Base-by-base conservation (phyloP, 345 rosid genomes). In the Limnanthes douglasii region DNA sequence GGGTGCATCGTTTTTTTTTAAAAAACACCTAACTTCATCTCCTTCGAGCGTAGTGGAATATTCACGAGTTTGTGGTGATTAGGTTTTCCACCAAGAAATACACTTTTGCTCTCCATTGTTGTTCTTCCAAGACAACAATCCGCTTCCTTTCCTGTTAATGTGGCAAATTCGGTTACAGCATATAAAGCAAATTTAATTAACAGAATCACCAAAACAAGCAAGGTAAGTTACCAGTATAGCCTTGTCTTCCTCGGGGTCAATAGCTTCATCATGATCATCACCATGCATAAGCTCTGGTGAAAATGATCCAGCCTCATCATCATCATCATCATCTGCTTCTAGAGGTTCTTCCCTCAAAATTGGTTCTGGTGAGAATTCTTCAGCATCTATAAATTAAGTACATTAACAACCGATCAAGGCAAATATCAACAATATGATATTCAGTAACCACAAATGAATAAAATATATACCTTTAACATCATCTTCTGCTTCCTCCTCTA, bases 211-310 rank as follows among this genome's bases (percentile, higher is more conserved):
- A 37, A 43, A 48, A 23, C 20, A 6, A 0, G 30, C 18, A 17
- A 6, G 8, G 12, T 15, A 18, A 48, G 12, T 48, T 75, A 86
- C 96, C 86, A 79, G 60, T 32, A 64, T 57, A 50, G 74, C 94
- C 56, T 60, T 69, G 48, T 83, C 95, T 65, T 83, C 97, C 48
- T 83, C 95, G 15, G 97, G 97, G 52, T 88, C 97, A 35, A 88
- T 54, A 14, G 97, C 97, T 37, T 72, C 95, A 55, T 83, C 93
- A 47, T 57, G 59, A 16, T 83, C 90, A 53, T 78, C 81, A 20
- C 90, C 93, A 47, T 76, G 93, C 64, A 83, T 37, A 34, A 72
- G 68, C 48, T 79, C 75, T 11, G 97, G 97, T 18, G 95, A 88
- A 70, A 71, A 83, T 11, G 95, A 83, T 47, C 90, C 97, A 40